These are phyloP conservation scores for Russula vinacea DNA, from an alignment of 768 basidiomycete genomes.

Conservation along the genomic window DNA sequence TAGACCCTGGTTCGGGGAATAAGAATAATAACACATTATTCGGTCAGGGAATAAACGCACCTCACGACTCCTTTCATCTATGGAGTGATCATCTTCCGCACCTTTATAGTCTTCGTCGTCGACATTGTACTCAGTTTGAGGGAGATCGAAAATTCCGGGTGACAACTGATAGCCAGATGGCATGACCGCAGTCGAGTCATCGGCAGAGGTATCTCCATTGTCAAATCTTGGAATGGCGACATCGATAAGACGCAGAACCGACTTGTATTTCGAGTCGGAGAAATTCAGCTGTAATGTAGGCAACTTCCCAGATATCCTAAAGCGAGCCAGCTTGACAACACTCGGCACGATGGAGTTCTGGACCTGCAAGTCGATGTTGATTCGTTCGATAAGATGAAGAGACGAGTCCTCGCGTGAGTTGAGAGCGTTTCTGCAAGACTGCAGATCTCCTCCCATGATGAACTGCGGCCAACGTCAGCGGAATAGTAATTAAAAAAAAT, in stretches of 20 bases:
- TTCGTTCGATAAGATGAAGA: constrained; percentile 87
- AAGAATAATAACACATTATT: background rate
- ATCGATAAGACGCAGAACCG: constrained; percentile 88
- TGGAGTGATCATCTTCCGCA: constrained; percentile 58
- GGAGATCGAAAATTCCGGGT: constrained; percentile 51
- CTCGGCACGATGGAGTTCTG: constrained; percentile 91
- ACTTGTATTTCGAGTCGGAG: constrained; percentile 87
- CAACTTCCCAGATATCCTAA: constrained; percentile 87
- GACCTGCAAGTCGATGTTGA: constrained; percentile 83
- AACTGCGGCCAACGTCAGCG: constrained; percentile 51
- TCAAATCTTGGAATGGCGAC: constrained; percentile 84
- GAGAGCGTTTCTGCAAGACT: constrained; percentile 79
- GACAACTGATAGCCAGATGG: constrained; percentile 50
- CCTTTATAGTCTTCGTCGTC: constrained; percentile 49
- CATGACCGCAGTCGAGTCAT: constrained; percentile 6
- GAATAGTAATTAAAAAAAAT: constrained; percentile 3
- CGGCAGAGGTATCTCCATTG: constrained; percentile 36
- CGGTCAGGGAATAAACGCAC: constrained; percentile 38
- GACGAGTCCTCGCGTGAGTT: constrained; percentile 51
- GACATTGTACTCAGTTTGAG: constrained; percentile 64
- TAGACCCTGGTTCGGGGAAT: constrained; percentile 34
- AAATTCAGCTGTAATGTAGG: constrained; percentile 87
- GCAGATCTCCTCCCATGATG: constrained; percentile 78
- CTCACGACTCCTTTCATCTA: constrained; percentile 51
- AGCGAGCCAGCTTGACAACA: constrained; percentile 74